Base-by-base conservation (phyloP, 805 yeast species). In the Candida adriatica region DNA sequence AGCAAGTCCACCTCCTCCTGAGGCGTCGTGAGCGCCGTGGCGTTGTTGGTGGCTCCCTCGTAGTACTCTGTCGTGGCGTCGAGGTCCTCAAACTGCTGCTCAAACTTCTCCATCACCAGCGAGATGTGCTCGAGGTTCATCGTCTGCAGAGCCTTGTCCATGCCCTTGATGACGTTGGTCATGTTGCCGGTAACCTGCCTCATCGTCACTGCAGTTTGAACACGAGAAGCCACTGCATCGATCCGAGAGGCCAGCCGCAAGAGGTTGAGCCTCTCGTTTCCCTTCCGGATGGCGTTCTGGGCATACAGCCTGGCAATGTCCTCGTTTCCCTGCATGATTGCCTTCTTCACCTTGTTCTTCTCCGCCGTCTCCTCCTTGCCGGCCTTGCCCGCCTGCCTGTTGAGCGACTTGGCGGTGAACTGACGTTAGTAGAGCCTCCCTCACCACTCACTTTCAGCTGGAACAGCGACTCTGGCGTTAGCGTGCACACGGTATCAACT, bases 161-260 rank as follows among this genome's bases (percentile, higher is more conserved):
- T 90, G 8, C 96, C 96, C 51, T 70, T 76, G 36, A 94, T 92
- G 9, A 90, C 97, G 29, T 73, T 77, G 7, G 92, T 74, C 97
- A 92, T 92, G 46, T 87, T 88, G 2, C 88, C 87, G 0, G 95
- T 85, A 8, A 92, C 96, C 30, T 84, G 76, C 43, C 95, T 71
- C 99, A 92, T 92, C 0, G 97, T 90, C 6, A 92, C 96, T 0
- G 98, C 98, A 0, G 99, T 92, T 49, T 90, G 96, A 3, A 92
- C 95, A 37, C 98, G 63, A 4, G 94, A 80, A 0, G 97, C 94
- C 16, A 92, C 98, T 0, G 97, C 90, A 59, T 92, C 99, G 14
- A 92, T 84, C 36, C 96, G 62, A 0, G 95, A 84, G 0, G 96
- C 81, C 36, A 92, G 64, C 43, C 90, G 68, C 32, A 92, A 62